A percentile compares a stretch with the other conserved stretches of the same genome.
Conservation (phyloP, 73 alveolate species). For the Tetrahymena thermophila region DNA sequence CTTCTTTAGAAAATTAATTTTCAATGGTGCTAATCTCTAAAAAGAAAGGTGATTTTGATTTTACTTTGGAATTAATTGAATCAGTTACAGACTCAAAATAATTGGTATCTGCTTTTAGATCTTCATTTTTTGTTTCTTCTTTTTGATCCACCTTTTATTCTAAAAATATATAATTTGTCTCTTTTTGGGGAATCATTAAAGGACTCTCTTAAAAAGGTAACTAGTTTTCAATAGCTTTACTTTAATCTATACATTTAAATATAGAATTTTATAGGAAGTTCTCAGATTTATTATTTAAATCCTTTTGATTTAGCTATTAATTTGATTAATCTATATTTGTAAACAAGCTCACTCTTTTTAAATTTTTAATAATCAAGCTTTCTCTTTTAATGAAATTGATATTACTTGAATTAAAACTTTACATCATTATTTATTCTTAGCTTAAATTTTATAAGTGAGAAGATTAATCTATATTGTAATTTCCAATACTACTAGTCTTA, state of each 20-base stretch:
- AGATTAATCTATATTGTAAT: neutral
- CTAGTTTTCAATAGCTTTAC: neutral
- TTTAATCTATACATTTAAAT: neutral
- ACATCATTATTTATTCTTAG: neutral
- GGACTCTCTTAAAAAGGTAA: neutral
- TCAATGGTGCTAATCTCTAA: neutral
- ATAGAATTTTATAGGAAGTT: too few relatives aligned
- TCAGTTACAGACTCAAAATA: neutral
- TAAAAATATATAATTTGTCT: too few relatives aligned
- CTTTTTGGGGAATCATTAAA: neutral
- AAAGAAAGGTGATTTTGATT: neutral
- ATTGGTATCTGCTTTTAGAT: neutral
- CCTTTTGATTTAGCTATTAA: too few relatives aligned
- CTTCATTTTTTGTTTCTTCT: neutral
- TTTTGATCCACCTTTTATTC: neutral
- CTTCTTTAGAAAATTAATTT: too few relatives aligned
- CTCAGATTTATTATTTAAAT: neutral
- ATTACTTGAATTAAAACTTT: neutral
- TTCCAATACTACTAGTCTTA: neutral
- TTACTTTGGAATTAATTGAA: neutral
- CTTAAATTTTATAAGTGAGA: neutral
- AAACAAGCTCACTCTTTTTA: neutral
- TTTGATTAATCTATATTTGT: neutral
- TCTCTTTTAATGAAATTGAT: neutral
- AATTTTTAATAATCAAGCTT: neutral